Evolutionary conservation across 2,329 filamentous ascomycete species (phyloP).

Genomic region (Botrytis byssoidea): DNA sequence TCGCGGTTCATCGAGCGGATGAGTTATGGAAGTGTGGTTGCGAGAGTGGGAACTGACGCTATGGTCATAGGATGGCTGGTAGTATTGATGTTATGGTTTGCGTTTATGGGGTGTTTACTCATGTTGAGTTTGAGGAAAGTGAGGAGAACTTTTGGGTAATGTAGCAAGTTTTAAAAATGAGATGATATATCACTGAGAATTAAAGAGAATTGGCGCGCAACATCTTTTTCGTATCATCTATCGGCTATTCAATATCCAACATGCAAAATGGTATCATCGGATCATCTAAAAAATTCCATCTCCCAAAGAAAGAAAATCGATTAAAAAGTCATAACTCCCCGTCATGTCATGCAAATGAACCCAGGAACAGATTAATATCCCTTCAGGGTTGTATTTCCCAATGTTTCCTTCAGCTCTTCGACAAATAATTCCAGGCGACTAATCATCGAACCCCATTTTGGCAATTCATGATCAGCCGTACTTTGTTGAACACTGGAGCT

Average conservation of each 20-base stretch:
- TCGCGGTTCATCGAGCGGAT: neutral
- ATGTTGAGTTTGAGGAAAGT: slow-evolving; percentile 6
- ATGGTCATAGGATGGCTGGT: neutral
- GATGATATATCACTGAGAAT: neutral
- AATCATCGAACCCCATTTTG: slow-evolving; percentile 13
- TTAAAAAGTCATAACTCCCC: neutral
- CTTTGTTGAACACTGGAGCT: slow-evolving; percentile 23
- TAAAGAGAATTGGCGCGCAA: neutral
- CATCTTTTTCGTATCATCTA: neutral
- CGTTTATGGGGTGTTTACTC: neutral
- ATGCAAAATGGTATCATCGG: neutral
- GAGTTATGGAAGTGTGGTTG: neutral
- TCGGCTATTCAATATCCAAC: neutral
- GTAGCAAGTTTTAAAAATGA: neutral
- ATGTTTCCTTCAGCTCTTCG: neutral
- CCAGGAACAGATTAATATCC: neutral
- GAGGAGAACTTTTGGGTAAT: neutral
- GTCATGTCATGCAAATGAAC: neutral
- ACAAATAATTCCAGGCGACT: neutral
- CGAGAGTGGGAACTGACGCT: neutral
- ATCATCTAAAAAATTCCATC: neutral
- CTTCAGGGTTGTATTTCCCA: neutral
- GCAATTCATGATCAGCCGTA: slow-evolving; percentile 12
- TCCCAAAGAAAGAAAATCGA: neutral
- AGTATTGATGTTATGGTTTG: neutral